These are phyloP conservation scores for Hysterium pulicare DNA, from an alignment of 2,329 filamentous ascomycete genomes.

Conservation along the genomic window DNA sequence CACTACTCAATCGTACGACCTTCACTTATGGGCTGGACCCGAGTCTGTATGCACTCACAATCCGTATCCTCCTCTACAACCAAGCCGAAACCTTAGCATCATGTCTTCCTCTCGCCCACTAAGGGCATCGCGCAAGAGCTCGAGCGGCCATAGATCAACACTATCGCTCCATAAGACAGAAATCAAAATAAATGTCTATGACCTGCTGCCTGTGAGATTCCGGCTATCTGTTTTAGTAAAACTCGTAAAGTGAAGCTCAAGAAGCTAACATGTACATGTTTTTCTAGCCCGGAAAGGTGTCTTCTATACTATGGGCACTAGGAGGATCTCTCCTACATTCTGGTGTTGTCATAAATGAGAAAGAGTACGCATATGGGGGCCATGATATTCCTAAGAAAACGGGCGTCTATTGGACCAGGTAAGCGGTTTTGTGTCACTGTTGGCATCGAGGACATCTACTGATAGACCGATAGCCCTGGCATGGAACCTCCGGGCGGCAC, in stretches of 20 bases:
- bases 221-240: not conserved
- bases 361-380: constrained; percentile 82
- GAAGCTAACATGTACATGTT: not conserved
- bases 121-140: constrained; percentile 41
- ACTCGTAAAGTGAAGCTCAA: constrained; percentile 3
- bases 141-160: constrained; percentile 59
- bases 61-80: not conserved
- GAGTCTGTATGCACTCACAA: constrained; percentile 3
- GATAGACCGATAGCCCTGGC: constrained; percentile 50
- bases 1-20: constrained; percentile 2
- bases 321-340: constrained; percentile 78
- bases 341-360: constrained; percentile 74
- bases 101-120: constrained; percentile 32
- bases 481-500: constrained; percentile 73
- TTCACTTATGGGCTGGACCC: constrained; percentile 14
- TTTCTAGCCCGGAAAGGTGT: constrained; percentile 67
- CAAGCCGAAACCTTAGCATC: constrained; percentile 1
- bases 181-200: constrained; percentile 74
- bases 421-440: too few species aligned
- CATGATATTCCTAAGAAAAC: constrained; percentile 68
- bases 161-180: constrained; percentile 69
- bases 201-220: constrained; percentile 63
- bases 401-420: constrained; percentile 76
- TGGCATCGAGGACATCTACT: too few species aligned
- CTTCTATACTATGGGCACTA: constrained; percentile 73